phyloP scores from a whole-genome alignment of 169 alveolate genomes.

The Plasmodium vinckei region DNA sequence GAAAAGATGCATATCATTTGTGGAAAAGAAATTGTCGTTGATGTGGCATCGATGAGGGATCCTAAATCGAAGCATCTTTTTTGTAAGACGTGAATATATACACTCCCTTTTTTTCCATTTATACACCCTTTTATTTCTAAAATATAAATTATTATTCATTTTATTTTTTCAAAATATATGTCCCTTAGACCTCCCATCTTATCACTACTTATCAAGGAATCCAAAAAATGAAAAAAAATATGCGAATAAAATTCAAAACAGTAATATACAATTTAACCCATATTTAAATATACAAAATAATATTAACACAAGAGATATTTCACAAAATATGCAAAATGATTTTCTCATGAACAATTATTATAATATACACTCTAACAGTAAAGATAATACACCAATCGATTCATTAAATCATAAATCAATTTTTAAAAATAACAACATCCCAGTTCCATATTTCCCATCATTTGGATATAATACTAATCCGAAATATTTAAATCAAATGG shows the following conservation, averaged over 20 bases:
- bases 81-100: background rate
- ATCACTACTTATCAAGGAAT: constrained; percentile 19
- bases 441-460: constrained; percentile 19
- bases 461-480: constrained; percentile 26
- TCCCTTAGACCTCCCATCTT: constrained; percentile 26
- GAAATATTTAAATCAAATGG: constrained; percentile 5
- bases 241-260: constrained; percentile 1
- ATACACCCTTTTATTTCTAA: background rate
- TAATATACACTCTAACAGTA: constrained; percentile 13
- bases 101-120: background rate
- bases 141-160: background rate
- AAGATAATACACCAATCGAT: background rate
- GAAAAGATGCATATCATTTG: constrained; percentile 79
- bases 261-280: constrained; percentile 1
- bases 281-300: constrained; percentile 26
- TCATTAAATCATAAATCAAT: constrained; percentile 7
- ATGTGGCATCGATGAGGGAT: constrained; percentile 81
- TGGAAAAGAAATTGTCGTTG: constrained; percentile 85
- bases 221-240: constrained; percentile 24
- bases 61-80: constrained; percentile 7
- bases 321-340: constrained; percentile 24
- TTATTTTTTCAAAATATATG: background rate
- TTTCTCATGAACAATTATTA: constrained; percentile 24
- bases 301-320: constrained; percentile 25
- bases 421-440: constrained; percentile 10